Evolutionary conservation across 2,329 filamentous ascomycete species (phyloP), one percentile per base, ranked within the genome.

Genomic region (Fusarium proliferatum): DNA sequence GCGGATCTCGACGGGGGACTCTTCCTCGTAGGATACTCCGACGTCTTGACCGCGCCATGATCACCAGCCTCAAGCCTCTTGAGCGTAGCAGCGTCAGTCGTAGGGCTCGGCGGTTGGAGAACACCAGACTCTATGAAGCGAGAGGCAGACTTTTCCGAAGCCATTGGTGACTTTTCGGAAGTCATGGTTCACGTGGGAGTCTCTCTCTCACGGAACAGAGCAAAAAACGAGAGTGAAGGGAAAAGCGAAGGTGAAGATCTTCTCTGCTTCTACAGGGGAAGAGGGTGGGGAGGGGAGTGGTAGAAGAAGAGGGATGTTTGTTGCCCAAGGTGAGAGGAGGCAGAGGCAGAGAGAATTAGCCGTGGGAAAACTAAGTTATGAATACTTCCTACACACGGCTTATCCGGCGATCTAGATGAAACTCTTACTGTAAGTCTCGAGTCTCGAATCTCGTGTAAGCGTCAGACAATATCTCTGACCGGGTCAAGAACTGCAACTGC

Each of bases 101-200:
- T 58, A 48, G 74, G 74, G 49, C 74, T 77, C 6, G 74, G 51
- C 19, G 74, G 67, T 30, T 39, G 55, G n/a, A 70, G 59, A 36
- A 71, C 66, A n/a, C 53, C 61, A 49, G 74, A 64, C 74, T 77
- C 74, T 36, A 66, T 26, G 65, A 75, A 76, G 38, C 72, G 74
- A 69, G 74, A 76, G 49, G 30, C 48, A 39, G 61, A 46, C 64
- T 77, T 76, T 55, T 76, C 74, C 12, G 74, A 65, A 56, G 45
- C 38, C 52, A 61, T 67, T 9, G 34, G 51, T 9, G 51, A 39
- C 34, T 53, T 39, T 36, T 58, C 55, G 42, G 55, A 51, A 36
- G 39, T 42, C 72, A 75, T 75, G 26, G 28, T 41, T 65, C 52
- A 68, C 43, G 52, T 56, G 19, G 23, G 34, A 55, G 23, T 7